Evolutionary conservation across 164 flowering plant genomes (phyloP).

Genomic region (Magnolia changhungtana): DNA sequence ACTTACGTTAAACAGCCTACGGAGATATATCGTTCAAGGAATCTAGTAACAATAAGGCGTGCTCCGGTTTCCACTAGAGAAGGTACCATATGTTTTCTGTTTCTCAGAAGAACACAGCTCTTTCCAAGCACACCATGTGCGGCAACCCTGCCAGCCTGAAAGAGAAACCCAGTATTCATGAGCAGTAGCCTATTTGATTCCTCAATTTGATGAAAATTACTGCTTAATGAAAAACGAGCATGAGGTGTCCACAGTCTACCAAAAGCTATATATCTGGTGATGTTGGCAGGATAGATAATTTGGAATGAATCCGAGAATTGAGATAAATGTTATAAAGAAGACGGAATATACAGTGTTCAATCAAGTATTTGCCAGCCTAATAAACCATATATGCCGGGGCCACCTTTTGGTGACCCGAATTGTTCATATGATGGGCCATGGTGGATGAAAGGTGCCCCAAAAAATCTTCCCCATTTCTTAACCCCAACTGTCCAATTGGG

Average conservation of each 20-base stretch:
- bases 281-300: background rate
- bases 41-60: slow-evolving; percentile 62
- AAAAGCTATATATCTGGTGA: background rate
- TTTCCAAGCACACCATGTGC: slow-evolving; percentile 62
- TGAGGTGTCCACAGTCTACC: background rate
- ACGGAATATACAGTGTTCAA: background rate
- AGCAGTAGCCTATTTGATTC: background rate
- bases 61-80: slow-evolving; percentile 73
- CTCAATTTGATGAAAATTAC: background rate
- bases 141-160: slow-evolving; percentile 76
- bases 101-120: slow-evolving; percentile 33
- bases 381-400: background rate
- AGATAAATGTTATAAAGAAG: too few relatives aligned
- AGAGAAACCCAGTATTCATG: slow-evolving; percentile 8
- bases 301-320: background rate
- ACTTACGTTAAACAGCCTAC: slow-evolving; percentile 77
- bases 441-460: background rate
- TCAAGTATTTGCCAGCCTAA: background rate
- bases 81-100: slow-evolving; percentile 78
- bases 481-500: background rate
- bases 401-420: background rate
- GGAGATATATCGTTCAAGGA: slow-evolving; percentile 53
- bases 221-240: background rate
- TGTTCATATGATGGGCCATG: background rate
- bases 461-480: background rate